Evolutionary conservation across 257 asterid genomes (phyloP).

Genomic region (Przewalskia tangutica): DNA sequence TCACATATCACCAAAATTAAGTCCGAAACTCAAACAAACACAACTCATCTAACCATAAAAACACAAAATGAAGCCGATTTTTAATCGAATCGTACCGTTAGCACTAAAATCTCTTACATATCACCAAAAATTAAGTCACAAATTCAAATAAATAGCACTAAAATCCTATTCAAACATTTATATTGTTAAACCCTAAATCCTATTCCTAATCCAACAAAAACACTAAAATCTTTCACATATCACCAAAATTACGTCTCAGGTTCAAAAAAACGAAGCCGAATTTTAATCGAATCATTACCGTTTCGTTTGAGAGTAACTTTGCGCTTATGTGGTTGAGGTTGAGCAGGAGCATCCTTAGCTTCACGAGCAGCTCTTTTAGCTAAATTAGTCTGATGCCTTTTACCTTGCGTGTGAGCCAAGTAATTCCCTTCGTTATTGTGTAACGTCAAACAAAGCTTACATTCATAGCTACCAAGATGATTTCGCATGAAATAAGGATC

Average conservation of each 20-base stretch:
- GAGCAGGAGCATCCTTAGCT: conserved; percentile 96
- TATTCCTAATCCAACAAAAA: neutral
- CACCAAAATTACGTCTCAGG: neutral
- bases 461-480: conserved; percentile 93
- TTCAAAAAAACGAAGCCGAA: neutral
- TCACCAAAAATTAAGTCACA: neutral
- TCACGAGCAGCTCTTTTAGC: conserved; percentile 98
- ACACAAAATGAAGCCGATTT: neutral
- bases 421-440: conserved; percentile 98
- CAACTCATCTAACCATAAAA: neutral
- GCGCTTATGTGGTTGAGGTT: conserved; percentile 98
- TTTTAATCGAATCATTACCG: conserved; percentile 22
- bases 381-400: conserved; percentile 96
- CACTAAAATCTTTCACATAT: neutral
- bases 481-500: conserved; percentile 99
- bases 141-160: too few relatives aligned
- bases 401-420: conserved; percentile 97
- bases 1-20: neutral
- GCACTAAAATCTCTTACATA: neutral
- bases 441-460: conserved; percentile 87
- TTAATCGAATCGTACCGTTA: too few relatives aligned
- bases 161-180: neutral
- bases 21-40: neutral
- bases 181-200: neutral
- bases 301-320: conserved; percentile 54